These are phyloP conservation scores for Cicer cuneatum DNA, from an alignment of 306 rosid genomes.

Conservation along the genomic window DNA sequence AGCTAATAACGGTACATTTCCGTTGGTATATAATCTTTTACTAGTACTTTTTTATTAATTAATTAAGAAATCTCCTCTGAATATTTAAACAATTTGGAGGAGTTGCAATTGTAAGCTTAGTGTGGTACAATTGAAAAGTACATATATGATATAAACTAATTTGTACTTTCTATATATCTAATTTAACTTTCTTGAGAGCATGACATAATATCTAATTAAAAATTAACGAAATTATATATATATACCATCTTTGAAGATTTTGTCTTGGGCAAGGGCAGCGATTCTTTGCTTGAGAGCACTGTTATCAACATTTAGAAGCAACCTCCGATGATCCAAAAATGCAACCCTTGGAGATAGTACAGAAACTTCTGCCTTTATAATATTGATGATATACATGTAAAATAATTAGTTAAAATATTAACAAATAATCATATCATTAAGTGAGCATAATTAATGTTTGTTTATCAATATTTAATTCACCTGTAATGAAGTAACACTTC, in stretches of 20 bases:
- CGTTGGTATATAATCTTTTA: background rate
- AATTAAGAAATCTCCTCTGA: background rate
- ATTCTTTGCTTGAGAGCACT: slow-evolving; percentile 97
- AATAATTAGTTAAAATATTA: background rate
- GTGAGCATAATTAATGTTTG: background rate
- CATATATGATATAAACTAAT: slow-evolving; percentile 8
- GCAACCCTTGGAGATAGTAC: slow-evolving; percentile 91
- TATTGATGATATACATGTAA: background rate
- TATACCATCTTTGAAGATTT: slow-evolving; percentile 91
- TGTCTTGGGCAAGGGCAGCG: slow-evolving; percentile 92
- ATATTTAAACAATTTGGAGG: slow-evolving; percentile 10
- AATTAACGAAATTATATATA: no score
- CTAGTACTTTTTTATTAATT: background rate
- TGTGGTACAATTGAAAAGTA: slow-evolving; percentile 24
- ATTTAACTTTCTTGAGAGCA: background rate
- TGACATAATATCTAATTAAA: background rate
- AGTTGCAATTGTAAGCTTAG: slow-evolving; percentile 15
- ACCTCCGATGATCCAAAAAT: slow-evolving; percentile 85
- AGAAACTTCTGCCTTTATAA: slow-evolving; percentile 84
- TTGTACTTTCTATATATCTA: background rate
- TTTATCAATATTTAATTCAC: slow-evolving; percentile 38
- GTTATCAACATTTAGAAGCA: slow-evolving; percentile 93
- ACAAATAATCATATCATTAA: background rate
- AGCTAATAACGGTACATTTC: slow-evolving; percentile 27
- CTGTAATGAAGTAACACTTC: slow-evolving; percentile 89